Evolutionary conservation across 176 grass and related monocot species (phyloP).

Genomic region (Oryza brachyantha): DNA sequence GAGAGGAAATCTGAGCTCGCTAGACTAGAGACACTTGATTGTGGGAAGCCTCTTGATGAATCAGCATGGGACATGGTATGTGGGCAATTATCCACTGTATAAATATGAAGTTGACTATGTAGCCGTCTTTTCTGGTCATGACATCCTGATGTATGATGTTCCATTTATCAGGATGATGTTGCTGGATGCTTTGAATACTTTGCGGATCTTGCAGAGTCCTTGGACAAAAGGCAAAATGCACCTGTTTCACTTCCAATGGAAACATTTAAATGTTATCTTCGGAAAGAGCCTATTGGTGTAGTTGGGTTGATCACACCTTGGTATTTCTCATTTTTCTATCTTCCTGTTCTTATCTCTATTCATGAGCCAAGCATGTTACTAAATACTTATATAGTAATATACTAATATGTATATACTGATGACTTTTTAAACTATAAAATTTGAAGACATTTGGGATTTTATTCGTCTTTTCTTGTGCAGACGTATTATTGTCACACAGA

Average conservation of each 20-base stretch:
- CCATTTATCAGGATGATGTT: conserved; percentile 84
- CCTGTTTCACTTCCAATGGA: conserved; percentile 78
- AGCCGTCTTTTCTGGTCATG: background rate
- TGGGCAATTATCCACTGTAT: background rate
- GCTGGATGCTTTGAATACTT: conserved; percentile 97
- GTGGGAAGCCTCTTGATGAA: conserved; percentile 97
- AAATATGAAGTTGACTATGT: background rate
- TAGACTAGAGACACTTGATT: conserved; percentile 80
- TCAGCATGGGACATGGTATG: conserved; percentile 92
- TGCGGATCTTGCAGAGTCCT: conserved; percentile 71
- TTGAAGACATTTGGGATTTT: background rate
- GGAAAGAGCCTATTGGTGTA: conserved; percentile 91
- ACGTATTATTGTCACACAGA: background rate
- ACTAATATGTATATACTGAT: background rate
- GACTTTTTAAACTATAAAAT: background rate
- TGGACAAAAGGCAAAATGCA: conserved; percentile 85
- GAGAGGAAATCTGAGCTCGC: conserved; percentile 84
- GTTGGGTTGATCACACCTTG: conserved; percentile 95
- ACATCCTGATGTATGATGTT: conserved; percentile 16
- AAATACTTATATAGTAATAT: too few species aligned
- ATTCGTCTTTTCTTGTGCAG: background rate
- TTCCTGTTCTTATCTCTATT: background rate
- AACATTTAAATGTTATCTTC: conserved; percentile 80
- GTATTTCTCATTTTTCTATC: conserved; percentile 36
- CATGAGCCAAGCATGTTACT: background rate